Evolutionary conservation across 2,329 filamentous ascomycete species (phyloP).

Genomic region (Colletotrichum spinosum): DNA sequence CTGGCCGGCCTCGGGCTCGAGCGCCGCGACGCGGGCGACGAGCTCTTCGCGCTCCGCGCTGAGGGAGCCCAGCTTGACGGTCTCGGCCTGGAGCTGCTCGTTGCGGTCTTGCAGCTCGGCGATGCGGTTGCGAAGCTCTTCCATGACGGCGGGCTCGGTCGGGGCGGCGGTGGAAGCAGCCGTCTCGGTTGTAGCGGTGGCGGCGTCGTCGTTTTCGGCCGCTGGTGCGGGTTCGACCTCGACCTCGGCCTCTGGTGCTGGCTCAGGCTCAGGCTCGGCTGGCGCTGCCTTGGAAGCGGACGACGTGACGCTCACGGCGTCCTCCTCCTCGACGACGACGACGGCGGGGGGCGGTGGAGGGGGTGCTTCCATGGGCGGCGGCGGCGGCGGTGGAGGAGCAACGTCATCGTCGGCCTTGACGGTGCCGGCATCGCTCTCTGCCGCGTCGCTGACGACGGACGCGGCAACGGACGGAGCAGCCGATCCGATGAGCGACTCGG

Average conservation of each 20-base stretch:
- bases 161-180: background rate
- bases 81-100: conserved; percentile 33
- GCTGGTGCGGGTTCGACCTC: conserved; percentile 6
- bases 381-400: conserved; percentile 4
- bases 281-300: background rate
- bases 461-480: conserved; percentile 14
- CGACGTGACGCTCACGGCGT: conserved; percentile 13
- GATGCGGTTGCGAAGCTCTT: conserved; percentile 35
- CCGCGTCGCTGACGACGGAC: conserved; percentile 5
- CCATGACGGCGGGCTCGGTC: conserved; percentile 21
- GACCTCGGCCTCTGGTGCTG: conserved; percentile 8
- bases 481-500: conserved; percentile 33
- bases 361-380: conserved; percentile 6
- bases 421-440: conserved; percentile 29
- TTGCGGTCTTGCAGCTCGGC: conserved; percentile 37
- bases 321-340: conserved; percentile 22
- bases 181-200: conserved; percentile 18
- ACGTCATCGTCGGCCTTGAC: conserved; percentile 31
- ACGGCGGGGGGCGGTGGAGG: background rate
- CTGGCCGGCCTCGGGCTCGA: conserved; percentile 29
- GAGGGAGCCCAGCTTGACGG: conserved; percentile 26
- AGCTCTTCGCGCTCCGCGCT: conserved; percentile 35
- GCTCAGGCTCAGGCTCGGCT: background rate
- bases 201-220: conserved; percentile 7
- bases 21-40: conserved; percentile 16